Percentiles rank a stretch among this genome's conserved stretches.
These are phyloP conservation scores for Naematelia encephala DNA, from an alignment of 768 basidiomycete genomes.

Conservation along the genomic window DNA sequence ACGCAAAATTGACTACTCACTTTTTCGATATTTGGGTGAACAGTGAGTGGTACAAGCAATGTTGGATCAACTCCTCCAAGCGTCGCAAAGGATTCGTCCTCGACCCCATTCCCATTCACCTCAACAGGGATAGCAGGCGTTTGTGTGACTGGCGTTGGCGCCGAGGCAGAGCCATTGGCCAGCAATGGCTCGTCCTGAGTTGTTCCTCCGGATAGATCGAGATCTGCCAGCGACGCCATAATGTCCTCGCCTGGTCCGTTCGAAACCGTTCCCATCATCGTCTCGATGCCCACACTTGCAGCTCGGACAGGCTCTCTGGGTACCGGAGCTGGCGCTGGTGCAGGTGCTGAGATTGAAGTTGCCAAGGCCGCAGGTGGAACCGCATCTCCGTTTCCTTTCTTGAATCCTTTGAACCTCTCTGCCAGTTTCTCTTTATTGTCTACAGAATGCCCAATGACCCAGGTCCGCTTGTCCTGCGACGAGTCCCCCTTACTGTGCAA, in stretches of 20 bases:
- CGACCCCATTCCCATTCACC: constrained; percentile 10
- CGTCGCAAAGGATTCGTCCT: constrained; percentile 20
- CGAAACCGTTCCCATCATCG: constrained; percentile 49
- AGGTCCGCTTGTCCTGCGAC: constrained; percentile 91
- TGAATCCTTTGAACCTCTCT: constrained; percentile 56
- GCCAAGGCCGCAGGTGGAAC: constrained; percentile 19
- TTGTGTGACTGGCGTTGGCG: neutral
- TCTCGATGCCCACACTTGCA: neutral
- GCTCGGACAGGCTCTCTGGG: constrained; percentile 20
- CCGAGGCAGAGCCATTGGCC: neutral
- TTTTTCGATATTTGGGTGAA: constrained; percentile 67
- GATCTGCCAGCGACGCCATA: constrained; percentile 73
- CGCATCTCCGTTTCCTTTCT: constrained; percentile 52
- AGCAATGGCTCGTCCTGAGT: constrained; percentile 45
- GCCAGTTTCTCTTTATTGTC: constrained; percentile 74
- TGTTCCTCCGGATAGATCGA: constrained; percentile 56
- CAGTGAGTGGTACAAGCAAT: constrained; percentile 58
- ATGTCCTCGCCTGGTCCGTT: constrained; percentile 58
- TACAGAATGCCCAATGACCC: constrained; percentile 93
- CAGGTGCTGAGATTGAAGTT: constrained; percentile 1
- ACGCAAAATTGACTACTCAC: constrained; percentile 15
- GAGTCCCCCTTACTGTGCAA: constrained; percentile 85
- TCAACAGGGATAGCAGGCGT: neutral
- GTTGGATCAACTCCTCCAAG: constrained; percentile 37
- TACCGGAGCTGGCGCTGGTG: neutral